These are phyloP conservation scores for Neoscytalidium dimidiatum DNA, from an alignment of 2,329 filamentous ascomycete genomes.

Conservation along the genomic window DNA sequence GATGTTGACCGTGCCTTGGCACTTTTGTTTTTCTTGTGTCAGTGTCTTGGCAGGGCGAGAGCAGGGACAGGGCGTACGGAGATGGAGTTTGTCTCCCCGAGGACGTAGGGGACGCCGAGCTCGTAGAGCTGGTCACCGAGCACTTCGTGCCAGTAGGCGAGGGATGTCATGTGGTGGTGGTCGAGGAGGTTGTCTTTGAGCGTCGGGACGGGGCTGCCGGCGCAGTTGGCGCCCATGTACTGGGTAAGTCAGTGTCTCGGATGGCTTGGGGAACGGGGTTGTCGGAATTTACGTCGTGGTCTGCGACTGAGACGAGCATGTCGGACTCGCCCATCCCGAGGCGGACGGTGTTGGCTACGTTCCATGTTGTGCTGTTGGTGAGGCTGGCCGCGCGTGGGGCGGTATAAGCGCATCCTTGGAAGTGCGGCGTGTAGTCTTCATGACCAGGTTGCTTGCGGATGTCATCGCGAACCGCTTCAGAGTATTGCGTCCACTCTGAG, in stretches of 20 bases:
- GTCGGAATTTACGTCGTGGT: background rate
- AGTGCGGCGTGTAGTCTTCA: background rate
- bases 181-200: background rate
- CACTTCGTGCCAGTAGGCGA: background rate
- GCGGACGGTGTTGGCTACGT: background rate
- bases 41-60: background rate
- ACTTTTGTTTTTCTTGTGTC: background rate
- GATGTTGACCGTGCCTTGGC: constrained; percentile 31
- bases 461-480: background rate
- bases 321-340: background rate
- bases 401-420: background rate
- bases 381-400: background rate
- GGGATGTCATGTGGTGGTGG: background rate
- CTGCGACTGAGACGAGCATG: background rate
- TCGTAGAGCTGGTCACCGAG: background rate
- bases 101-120: constrained; percentile 21
- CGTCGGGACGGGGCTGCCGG: background rate
- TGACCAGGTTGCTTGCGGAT: background rate
- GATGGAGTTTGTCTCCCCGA: constrained; percentile 35
- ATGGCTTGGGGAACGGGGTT: no score
- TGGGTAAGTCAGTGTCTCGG: no score
- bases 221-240: background rate
- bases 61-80: constrained; percentile 18
- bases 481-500: background rate
- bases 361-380: background rate